These are phyloP conservation scores for Prototheca stagnorum DNA, from an alignment of 163 green algal species.

Conservation along the genomic window DNA sequence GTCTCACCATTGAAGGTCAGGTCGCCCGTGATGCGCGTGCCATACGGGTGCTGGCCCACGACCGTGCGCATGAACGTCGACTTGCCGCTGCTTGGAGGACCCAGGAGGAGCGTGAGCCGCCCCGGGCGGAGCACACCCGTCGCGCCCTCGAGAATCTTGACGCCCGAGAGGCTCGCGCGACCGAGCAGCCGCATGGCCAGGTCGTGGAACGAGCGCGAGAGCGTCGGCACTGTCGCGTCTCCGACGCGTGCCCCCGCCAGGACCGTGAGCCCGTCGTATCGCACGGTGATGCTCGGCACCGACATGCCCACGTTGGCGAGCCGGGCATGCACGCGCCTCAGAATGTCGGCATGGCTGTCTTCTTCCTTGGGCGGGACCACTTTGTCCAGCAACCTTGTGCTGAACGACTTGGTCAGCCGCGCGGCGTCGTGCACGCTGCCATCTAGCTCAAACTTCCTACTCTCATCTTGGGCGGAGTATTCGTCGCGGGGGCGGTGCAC, in stretches of 20 bases:
- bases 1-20: no score
- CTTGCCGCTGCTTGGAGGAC: slow-evolving; percentile 51
- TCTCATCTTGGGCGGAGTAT: no score
- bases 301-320: no score
- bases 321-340: no score
- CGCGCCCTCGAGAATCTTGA: slow-evolving; percentile 22
- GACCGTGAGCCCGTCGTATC: slow-evolving; percentile 21
- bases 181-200: slow-evolving; percentile 6
- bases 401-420: no score
- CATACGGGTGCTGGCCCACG: slow-evolving; percentile 23
- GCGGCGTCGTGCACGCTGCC: no score
- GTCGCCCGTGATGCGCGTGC: no score
- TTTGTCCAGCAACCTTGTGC: no score
- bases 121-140: slow-evolving; percentile 21
- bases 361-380: no score
- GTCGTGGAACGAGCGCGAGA: slow-evolving; percentile 23
- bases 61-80: slow-evolving; percentile 42
- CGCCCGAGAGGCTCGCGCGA: slow-evolving; percentile 4
- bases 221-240: slow-evolving; percentile 16
- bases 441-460: no score
- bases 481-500: no score
- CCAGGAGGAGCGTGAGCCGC: slow-evolving; percentile 50
- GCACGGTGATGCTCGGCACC: slow-evolving; percentile 22
- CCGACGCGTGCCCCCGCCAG: slow-evolving; percentile 37
- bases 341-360: no score